Evolutionary conservation across 352 stramenopile genomes (phyloP).

Genomic region (Phytophthora constricta): DNA sequence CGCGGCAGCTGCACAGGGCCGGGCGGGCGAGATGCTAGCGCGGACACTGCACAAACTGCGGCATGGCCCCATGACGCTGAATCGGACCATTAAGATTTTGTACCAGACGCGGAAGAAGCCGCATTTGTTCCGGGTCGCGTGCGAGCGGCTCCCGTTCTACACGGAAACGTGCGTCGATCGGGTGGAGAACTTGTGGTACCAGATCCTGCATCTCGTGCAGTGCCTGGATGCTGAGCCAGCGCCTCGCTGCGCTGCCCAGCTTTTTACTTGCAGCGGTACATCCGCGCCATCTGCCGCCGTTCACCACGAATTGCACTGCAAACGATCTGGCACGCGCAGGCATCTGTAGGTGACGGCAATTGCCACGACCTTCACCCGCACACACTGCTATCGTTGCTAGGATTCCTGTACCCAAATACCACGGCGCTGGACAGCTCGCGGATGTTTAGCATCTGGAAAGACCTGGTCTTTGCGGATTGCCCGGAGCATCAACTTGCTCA

Average conservation of each 20-base stretch:
- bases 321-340: slow-evolving; percentile 84
- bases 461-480: slow-evolving; percentile 67
- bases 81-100: slow-evolving; percentile 80
- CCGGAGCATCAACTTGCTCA: slow-evolving; percentile 58
- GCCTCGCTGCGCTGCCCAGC: slow-evolving; percentile 48
- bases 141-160: slow-evolving; percentile 75
- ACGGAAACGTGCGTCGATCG: slow-evolving; percentile 77
- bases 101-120: slow-evolving; percentile 80
- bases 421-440: slow-evolving; percentile 30
- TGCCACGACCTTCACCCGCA: slow-evolving; percentile 58
- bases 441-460: slow-evolving; percentile 58
- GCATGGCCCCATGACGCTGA: slow-evolving; percentile 68
- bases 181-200: slow-evolving; percentile 82
- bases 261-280: slow-evolving; percentile 77
- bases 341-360: slow-evolving; percentile 58
- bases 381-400: slow-evolving; percentile 64
- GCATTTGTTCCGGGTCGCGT: slow-evolving; percentile 68
- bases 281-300: slow-evolving; percentile 72
- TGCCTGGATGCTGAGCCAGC: slow-evolving; percentile 66
- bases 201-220: slow-evolving; percentile 81
- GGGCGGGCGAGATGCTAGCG: slow-evolving; percentile 41
- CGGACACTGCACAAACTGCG: slow-evolving; percentile 62
- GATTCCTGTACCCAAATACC: slow-evolving; percentile 65
- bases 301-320: slow-evolving; percentile 77
- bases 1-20: slow-evolving; percentile 17